Evolutionary conservation across 2,329 filamentous ascomycete genomes (phyloP), one percentile per base, ranked within the genome.

Genomic region (Didymosphaeria variabile): DNA sequence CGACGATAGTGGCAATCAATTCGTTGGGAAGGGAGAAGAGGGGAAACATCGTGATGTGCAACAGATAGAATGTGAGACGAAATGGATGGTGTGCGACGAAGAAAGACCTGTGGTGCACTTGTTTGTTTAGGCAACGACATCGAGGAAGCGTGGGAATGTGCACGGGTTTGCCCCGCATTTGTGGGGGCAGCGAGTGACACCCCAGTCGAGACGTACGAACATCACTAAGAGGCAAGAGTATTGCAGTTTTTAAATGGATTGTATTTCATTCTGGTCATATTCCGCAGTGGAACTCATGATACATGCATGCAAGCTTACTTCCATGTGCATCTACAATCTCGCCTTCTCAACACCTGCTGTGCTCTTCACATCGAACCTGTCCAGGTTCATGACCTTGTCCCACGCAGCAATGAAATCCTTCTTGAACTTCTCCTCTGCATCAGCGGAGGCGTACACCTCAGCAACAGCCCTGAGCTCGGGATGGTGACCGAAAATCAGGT

Each of bases 371-470:
- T 92, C 90, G 71, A 88, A 93, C 13, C 90, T 85, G 75, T 93
- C 90, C 58, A 90, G 74, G 72, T 90, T 89, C 86, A 90, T 90
- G 12, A 93, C 86, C 87, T 93, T 93, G 70, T 83, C 81, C 90
- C 90, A 93, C 2, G 87, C 88, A 8, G 83, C 80, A 17, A 92
- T 84, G 71, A 93, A 93, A 81, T 93, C 90, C 77, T 85, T 86
- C 46, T 87, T 86, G 61, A 93, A 90, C 82, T 88, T 90, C 60
- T 86, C 82, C 59, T 84, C 75, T 10, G 81, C 84, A 69, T 90
- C 90, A 0, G 81, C 72, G 65, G 83, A 83, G 40, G 81, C 90
- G 69, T 93, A 93, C 0, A 92, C 85, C 81, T 93, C 90, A 5
- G 90, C 79, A 36, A 91, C 77, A 36, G 90, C 89, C 51, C 90